Base-by-base conservation (phyloP, 2,329 filamentous ascomycete species). In the Talaromyces islandicus region DNA sequence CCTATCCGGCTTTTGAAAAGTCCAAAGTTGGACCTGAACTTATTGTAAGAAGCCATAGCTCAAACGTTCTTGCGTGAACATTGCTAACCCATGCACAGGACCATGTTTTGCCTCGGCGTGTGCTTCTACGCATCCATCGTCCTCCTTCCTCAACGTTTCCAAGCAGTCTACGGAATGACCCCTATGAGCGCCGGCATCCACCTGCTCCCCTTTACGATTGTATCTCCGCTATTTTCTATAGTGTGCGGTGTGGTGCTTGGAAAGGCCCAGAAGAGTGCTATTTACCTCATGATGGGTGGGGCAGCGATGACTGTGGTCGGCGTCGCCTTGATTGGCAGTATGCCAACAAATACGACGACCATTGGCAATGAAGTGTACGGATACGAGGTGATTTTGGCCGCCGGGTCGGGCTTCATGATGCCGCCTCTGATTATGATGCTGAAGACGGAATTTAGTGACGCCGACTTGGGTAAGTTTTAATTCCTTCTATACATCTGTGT, bases 361-460 rank as follows among this genome's bases (percentile, higher is more conserved):
- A 64, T 70, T n/a, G 19, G 59, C 14, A 11, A 60, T 10, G 59
- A 62, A 3, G 64, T 72, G 38, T 74, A 73, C 57, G 73, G 71
- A 12, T 76, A 71, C 48, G 65, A 77, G 58, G 68, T 68, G 1
- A 63, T 77, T n/a, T 70, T 75, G 62, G 75, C 73, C n/a, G 68
- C 73, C 17, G 74, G 75, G 1, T 72, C 77, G 56, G 75, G 73
- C 3, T 65, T 75, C 10, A 52, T 52, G 24, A 52, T 52, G 48
- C 48, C 48, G 4, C 48, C 48, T 29, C 25, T 52, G 4, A 29
- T 52, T 7, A 27, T 52, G 24, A 25, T 52, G 27, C 4, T 52
- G 48, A 52, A 52, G 25, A 52, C 27, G 12, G 48, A 52, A 29
- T 52, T 52, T 10, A 52, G 7, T 29, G 48, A 52, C 10, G 48